phyloP scores from a whole-genome alignment of 371 early-diverging fungal genomes.

The Rhizopus stolonifer region DNA sequence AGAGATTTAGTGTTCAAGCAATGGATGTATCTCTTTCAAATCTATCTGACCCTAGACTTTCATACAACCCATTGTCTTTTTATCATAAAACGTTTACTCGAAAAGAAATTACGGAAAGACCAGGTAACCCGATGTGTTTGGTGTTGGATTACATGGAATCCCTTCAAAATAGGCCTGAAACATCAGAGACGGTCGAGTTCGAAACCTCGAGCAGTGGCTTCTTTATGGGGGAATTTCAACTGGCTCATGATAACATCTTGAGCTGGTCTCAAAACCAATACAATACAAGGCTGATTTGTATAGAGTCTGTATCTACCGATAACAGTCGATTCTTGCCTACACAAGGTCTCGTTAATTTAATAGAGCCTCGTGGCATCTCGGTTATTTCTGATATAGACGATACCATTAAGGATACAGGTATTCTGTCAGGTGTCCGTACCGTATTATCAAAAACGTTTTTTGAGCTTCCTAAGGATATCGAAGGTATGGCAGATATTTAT shows the following conservation, averaged over 20 bases:
- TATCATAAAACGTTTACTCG: too few relatives aligned
- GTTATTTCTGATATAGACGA: conserved; percentile 90
- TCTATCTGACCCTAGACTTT: too few relatives aligned
- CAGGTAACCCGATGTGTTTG: too few relatives aligned
- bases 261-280: conserved; percentile 33
- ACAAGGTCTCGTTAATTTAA: conserved; percentile 49
- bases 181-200: neutral
- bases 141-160: neutral
- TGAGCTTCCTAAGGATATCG: conserved; percentile 53
- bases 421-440: conserved; percentile 65
- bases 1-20: conserved; percentile 33
- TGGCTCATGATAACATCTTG: conserved; percentile 25
- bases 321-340: conserved; percentile 21
- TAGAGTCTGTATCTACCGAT: conserved; percentile 19
- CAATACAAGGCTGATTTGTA: conserved; percentile 28
- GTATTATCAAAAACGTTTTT: conserved; percentile 74
- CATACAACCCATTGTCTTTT: too few relatives aligned
- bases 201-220: conserved; percentile 26
- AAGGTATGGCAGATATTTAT: conserved; percentile 75
- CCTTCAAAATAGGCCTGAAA: too few relatives aligned
- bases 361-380: conserved; percentile 66
- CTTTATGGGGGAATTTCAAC: conserved; percentile 23
- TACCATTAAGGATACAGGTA: conserved; percentile 82
- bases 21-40: too few relatives aligned
- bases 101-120: too few relatives aligned